phyloP scores from a whole-genome alignment of 106 monocot species.

The Acanthochlamys bracteata region DNA sequence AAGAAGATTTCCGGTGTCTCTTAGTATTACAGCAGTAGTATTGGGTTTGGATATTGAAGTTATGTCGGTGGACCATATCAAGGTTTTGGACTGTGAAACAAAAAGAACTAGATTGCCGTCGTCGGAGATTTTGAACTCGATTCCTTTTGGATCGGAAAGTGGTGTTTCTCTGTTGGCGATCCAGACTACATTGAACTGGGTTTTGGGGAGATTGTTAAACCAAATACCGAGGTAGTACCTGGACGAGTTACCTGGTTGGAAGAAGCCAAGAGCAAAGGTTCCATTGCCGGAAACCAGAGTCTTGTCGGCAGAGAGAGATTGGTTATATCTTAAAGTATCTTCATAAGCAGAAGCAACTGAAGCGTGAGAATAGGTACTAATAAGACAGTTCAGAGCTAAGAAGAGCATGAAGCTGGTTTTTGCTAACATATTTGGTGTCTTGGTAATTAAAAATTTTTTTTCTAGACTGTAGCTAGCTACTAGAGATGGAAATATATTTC shows the following conservation, averaged over 20 bases:
- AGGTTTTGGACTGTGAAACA: background rate
- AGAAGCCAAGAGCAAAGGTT: constrained; percentile 23
- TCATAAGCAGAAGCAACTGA: too few species aligned
- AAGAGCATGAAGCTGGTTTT: too few species aligned
- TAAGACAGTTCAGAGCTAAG: too few species aligned
- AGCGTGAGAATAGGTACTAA: too few species aligned
- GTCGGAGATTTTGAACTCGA: constrained; percentile 10
- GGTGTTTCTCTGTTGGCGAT: constrained; percentile 22
- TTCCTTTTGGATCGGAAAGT: constrained; percentile 3
- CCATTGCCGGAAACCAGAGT: constrained; percentile 20
- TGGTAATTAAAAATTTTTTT: too few species aligned
- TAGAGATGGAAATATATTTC: too few species aligned
- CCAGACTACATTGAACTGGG: constrained; percentile 14
- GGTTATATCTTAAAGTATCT: constrained; percentile 12
- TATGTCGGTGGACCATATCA: constrained; percentile 25
- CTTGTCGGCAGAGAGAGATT: constrained; percentile 18
- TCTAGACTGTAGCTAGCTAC: too few species aligned
- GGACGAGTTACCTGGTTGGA: constrained; percentile 6
- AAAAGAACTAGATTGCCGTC: constrained; percentile 22
- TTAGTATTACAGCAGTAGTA: constrained; percentile 13
- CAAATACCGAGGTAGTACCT: constrained; percentile 28
- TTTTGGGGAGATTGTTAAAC: constrained; percentile 15
- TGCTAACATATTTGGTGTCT: too few species aligned
- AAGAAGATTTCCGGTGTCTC: constrained; percentile 31
- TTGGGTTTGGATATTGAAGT: background rate